Base-by-base conservation (phyloP, 352 stramenopile species). In the Phytophthora fragariaefolia region DNA sequence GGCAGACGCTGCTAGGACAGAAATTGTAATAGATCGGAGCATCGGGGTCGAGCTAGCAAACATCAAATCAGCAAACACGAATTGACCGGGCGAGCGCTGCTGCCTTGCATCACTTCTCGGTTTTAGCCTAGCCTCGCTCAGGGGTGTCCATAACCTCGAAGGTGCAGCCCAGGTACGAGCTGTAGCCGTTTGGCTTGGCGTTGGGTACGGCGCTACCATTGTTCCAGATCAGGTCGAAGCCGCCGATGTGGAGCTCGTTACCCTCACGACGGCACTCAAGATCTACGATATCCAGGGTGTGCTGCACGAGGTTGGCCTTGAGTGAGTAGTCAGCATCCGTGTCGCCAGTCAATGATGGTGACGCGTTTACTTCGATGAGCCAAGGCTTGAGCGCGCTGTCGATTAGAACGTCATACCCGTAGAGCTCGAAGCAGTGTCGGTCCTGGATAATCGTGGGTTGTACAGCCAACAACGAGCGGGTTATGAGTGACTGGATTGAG, bases 201-300 rank as follows among this genome's bases (percentile, higher is more conserved):
- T 79, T 38, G 0, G 70, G 26, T 0, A 91, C 52, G 1, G 72
- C 64, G 4, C 10, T 58, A 17, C 54, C 54, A 34, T 89, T 83
- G 46, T 36, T 73, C 68, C 76, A 93, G 60, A 93, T 82, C 30
- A 93, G 76, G 47, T 93, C 84, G 51, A 93, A 93, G 20, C 84
- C 84, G 2, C 84, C 82, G 17, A 93, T 52, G 38, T 87, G 83
- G 9, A 62, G 69, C 52, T 90, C 81, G 2, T 70, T 68, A 2
- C 78, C 83, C 0, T 69, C 67, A 3, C 76, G 77, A 24, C 76
- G 66, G 30, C 58, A 60, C 46, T 96, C 89, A 15, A 98, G 45
- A 58, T 98, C 91, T 13, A 98, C 62, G 10, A 98, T 78, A 58
- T 97, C 85, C 9, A 98, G 67, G 23, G 91, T 85, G 62, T 97